phyloP scores from a whole-genome alignment of 306 rosid genomes.

The Medicago ruthenica region DNA sequence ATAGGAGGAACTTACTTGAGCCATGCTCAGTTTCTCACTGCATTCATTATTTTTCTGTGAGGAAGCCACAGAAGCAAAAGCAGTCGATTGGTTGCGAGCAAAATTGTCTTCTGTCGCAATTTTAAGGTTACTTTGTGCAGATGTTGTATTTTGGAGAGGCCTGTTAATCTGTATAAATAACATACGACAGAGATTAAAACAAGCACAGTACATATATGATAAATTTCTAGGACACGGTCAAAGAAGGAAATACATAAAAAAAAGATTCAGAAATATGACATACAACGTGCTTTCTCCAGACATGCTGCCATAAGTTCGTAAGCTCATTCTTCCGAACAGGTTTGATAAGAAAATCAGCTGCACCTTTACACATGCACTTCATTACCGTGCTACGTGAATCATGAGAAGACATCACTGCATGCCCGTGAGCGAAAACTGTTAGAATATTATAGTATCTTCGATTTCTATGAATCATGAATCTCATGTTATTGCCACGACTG shows the following conservation, averaged over 20 bases:
- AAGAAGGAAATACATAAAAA: slow-evolving; percentile 12
- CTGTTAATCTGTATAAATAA: slow-evolving; percentile 43
- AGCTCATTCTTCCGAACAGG: slow-evolving; percentile 82
- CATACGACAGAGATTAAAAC: not conserved
- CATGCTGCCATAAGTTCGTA: slow-evolving; percentile 81
- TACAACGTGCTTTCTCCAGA: slow-evolving; percentile 80
- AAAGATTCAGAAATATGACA: slow-evolving; percentile 41
- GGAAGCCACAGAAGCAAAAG: slow-evolving; percentile 46
- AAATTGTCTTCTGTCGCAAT: slow-evolving; percentile 53
- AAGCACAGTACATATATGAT: not conserved
- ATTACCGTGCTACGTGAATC: slow-evolving; percentile 66
- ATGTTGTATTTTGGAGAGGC: slow-evolving; percentile 40
- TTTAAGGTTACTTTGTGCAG: slow-evolving; percentile 43
- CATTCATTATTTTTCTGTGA: slow-evolving; percentile 48
- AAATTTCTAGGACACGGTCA: not conserved
- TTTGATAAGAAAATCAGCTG: slow-evolving; percentile 79
- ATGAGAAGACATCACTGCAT: slow-evolving; percentile 82
- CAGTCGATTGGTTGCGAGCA: slow-evolving; percentile 51
- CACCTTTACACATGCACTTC: slow-evolving; percentile 80
- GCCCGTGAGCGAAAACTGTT: slow-evolving; percentile 33
- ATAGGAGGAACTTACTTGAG: slow-evolving; percentile 57
- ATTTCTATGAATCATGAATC: not conserved
- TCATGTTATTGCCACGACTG: not conserved
- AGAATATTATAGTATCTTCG: not conserved
- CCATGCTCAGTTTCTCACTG: slow-evolving; percentile 59